Conservation (phyloP, 1,284 basidiomycete species). For the Grifola frondosa region DNA sequence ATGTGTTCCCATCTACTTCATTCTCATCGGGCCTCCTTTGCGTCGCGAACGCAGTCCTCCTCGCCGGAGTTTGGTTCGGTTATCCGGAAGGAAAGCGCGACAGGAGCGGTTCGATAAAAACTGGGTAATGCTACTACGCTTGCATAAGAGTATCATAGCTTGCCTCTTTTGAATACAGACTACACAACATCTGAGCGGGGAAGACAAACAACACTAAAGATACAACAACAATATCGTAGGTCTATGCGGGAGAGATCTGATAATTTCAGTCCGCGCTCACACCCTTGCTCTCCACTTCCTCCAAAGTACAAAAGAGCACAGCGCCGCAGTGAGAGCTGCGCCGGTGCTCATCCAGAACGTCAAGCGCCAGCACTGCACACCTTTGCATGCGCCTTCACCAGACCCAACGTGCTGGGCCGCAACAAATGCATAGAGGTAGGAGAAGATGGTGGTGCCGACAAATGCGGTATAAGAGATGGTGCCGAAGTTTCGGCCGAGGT, state of each 20-base stretch:
- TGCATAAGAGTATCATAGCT: too few relatives aligned
- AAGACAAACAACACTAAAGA: too few relatives aligned
- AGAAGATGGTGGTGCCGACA: slow-evolving; percentile 69
- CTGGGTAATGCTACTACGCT: slow-evolving; percentile 6
- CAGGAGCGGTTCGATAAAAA: not conserved
- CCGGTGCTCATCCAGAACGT: slow-evolving; percentile 58
- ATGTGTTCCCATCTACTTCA: slow-evolving; percentile 79
- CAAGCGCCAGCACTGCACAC: slow-evolving; percentile 58
- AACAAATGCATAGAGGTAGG: slow-evolving; percentile 72
- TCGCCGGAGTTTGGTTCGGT: slow-evolving; percentile 68
- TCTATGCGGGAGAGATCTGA: too few relatives aligned
- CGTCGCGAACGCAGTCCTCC: slow-evolving; percentile 53
- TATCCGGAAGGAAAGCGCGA: slow-evolving; percentile 37
- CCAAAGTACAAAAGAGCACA: slow-evolving; percentile 53
- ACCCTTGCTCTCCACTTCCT: slow-evolving; percentile 56
- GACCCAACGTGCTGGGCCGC: slow-evolving; percentile 46
- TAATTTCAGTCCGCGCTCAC: too few relatives aligned
- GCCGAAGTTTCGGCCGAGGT: slow-evolving; percentile 74
- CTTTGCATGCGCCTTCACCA: slow-evolving; percentile 49
- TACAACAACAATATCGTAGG: not conserved
- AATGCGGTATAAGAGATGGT: slow-evolving; percentile 72
- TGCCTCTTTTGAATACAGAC: too few relatives aligned
- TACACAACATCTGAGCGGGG: too few relatives aligned
- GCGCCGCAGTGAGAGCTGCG: slow-evolving; percentile 44
- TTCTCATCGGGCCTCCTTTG: slow-evolving; percentile 69